Conservation (phyloP, 306 rosid genomes). For the Leucaena leucocephala region DNA sequence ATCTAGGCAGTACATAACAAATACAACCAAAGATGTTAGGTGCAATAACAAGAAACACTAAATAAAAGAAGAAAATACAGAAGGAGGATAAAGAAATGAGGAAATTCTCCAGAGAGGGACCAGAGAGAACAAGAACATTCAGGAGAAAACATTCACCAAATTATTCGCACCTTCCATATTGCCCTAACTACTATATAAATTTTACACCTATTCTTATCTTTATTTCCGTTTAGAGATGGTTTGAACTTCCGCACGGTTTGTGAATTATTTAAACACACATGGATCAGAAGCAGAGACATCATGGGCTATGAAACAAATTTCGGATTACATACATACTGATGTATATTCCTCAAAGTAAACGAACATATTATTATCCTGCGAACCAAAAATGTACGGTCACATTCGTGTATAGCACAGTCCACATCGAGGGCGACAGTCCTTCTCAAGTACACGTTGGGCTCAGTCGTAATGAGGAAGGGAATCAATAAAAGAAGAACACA, state of each 20-base stretch:
- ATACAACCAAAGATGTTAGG: no score
- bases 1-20: no score
- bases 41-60: not conserved
- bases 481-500: not conserved
- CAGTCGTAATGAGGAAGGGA: not conserved
- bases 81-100: not conserved
- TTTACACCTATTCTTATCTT: not conserved
- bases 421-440: not conserved
- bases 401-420: not conserved
- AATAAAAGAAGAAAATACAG: not conserved
- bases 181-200: not conserved
- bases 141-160: not conserved
- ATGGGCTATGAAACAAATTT: not conserved
- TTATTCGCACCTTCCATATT: not conserved
- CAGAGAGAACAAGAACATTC: no score
- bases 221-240: not conserved
- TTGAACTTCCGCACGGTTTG: not conserved
- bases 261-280: not conserved
- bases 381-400: not conserved
- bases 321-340: not conserved
- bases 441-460: conserved; percentile 2
- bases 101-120: no score
- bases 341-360: not conserved
- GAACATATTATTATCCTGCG: not conserved
- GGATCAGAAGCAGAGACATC: not conserved